Conservation (phyloP, 2,329 filamentous ascomycete genomes). For the Penicillium sp. region DNA sequence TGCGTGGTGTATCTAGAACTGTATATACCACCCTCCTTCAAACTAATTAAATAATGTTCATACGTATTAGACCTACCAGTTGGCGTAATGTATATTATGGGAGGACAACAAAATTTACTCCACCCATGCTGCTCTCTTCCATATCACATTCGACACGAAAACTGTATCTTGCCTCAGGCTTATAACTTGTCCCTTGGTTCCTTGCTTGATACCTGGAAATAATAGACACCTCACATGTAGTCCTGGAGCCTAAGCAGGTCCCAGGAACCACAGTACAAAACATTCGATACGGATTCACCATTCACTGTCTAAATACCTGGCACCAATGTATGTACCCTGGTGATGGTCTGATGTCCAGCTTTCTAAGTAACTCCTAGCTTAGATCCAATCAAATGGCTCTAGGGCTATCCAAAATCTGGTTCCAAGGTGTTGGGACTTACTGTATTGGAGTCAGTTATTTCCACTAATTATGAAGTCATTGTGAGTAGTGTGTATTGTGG, state of each 20-base stretch:
- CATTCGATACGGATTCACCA: not conserved
- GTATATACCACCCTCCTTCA: not conserved
- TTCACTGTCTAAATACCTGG: too few relatives aligned
- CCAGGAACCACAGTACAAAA: not conserved
- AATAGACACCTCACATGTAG: not conserved
- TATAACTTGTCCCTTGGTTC: not conserved
- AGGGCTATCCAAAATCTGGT: not conserved
- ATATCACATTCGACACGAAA: not conserved
- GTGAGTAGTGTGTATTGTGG: conserved; percentile 4
- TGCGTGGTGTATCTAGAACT: not conserved
- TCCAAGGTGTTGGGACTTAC: not conserved
- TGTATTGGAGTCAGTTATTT: not conserved
- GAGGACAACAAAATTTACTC: too few relatives aligned
- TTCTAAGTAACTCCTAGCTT: not conserved
- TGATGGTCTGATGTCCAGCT: too few relatives aligned
- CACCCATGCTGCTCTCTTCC: too few relatives aligned
- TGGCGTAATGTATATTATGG: not conserved
- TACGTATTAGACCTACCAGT: not conserved
- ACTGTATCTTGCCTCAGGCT: not conserved
- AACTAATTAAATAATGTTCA: not conserved
- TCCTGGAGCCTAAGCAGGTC: not conserved
- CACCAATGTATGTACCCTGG: too few relatives aligned
- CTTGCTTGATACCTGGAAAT: not conserved
- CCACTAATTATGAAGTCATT: conserved; percentile 22
- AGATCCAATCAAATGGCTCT: not conserved